phyloP scores from a whole-genome alignment of 441 rosid species.

The Hura crepitans region DNA sequence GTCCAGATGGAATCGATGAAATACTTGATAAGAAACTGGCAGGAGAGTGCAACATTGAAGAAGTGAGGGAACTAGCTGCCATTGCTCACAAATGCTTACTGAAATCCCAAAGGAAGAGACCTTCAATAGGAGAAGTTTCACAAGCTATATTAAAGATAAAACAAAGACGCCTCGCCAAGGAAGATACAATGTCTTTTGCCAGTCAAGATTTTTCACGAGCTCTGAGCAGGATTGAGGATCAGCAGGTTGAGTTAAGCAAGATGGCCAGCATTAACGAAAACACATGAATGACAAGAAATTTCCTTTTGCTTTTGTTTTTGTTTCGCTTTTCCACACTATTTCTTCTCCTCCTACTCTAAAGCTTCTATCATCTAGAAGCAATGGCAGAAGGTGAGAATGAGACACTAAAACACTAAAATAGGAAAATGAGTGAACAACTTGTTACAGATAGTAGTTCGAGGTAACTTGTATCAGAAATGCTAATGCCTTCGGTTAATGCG shows the following conservation, averaged over 20 bases:
- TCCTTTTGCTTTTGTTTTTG: neutral
- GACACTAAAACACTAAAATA: neutral
- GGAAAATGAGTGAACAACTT: neutral
- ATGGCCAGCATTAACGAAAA: constrained; percentile 47
- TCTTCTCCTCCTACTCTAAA: neutral
- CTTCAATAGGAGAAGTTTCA: constrained; percentile 70
- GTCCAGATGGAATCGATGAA: constrained; percentile 79
- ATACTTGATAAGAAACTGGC: constrained; percentile 65
- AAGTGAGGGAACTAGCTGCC: constrained; percentile 65
- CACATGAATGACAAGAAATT: constrained; percentile 21
- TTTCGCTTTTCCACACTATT: neutral
- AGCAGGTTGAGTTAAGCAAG: constrained; percentile 63
- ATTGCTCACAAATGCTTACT: constrained; percentile 76
- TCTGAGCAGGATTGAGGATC: constrained; percentile 63
- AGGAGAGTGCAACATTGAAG: constrained; percentile 55
- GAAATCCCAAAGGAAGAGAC: constrained; percentile 70
- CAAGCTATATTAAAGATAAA: constrained; percentile 73
- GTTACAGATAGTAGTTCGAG: neutral
- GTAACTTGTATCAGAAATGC: neutral
- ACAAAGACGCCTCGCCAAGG: constrained; percentile 43
- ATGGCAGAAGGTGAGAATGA: neutral
- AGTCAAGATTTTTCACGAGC: constrained; percentile 50
- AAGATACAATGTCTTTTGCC: constrained; percentile 52
- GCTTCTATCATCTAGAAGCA: neutral
- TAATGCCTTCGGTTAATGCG: neutral